Conservation (phyloP, 75 land plant species). For the Picea sitchensis region DNA sequence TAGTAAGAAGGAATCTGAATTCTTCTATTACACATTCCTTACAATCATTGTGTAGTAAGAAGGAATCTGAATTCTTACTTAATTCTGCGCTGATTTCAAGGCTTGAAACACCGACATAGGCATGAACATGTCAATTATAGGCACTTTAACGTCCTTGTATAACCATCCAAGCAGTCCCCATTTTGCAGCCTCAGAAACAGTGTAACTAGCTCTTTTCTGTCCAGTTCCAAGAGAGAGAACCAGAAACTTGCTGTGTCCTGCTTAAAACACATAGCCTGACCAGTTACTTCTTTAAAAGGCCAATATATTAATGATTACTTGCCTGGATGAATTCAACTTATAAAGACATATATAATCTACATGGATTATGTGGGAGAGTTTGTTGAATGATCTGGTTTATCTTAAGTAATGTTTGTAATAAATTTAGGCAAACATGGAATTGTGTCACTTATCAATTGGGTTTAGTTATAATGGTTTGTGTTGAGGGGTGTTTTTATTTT, state of each 20-base stretch:
- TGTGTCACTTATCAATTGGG: neutral
- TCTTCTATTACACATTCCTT: too few species aligned
- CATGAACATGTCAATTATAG: slow-evolving; percentile 47
- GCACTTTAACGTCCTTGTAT: slow-evolving; percentile 20
- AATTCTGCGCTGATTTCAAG: slow-evolving; percentile 24
- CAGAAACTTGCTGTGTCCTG: slow-evolving; percentile 23
- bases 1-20: too few species aligned
- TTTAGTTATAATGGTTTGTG: too few species aligned
- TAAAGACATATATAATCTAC: neutral
- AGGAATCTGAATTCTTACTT: slow-evolving; percentile 52
- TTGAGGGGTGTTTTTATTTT: too few species aligned
- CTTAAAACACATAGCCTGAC: too few species aligned
- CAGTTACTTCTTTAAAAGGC: too few species aligned
- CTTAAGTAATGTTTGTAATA: slow-evolving; percentile 5
- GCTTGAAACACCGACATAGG: slow-evolving; percentile 40
- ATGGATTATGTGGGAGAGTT: neutral
- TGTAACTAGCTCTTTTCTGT: slow-evolving; percentile 3
- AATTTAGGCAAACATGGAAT: neutral
- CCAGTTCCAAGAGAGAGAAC: slow-evolving; percentile 47
- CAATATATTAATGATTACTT: too few species aligned
- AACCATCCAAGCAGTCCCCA: slow-evolving; percentile 77
- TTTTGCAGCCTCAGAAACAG: slow-evolving; percentile 13
- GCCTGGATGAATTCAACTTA: too few species aligned
- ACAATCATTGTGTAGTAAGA: too few species aligned
- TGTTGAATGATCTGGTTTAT: slow-evolving; percentile 22